Percentiles rank a stretch among this genome's conserved stretches.
Conservation (phyloP, 805 yeast genomes). For the Wickerhamiella occidentalis region DNA sequence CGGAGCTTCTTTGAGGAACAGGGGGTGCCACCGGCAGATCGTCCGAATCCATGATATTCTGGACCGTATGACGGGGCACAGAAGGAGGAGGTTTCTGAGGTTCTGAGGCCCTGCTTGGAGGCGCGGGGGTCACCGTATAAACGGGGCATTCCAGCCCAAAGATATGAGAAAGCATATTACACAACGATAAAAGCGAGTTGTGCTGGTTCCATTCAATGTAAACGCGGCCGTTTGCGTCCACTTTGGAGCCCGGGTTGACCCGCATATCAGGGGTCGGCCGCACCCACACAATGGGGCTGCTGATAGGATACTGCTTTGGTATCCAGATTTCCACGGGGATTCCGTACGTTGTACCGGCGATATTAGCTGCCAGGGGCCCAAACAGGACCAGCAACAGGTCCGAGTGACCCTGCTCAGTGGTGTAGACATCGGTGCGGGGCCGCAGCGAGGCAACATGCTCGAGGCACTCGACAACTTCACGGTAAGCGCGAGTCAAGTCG, state of each 20-base stretch:
- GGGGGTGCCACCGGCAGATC: conserved; percentile 14
- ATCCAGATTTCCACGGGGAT: conserved; percentile 65
- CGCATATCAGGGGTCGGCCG: conserved; percentile 39
- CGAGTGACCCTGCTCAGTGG: conserved; percentile 46
- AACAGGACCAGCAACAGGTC: conserved; percentile 49
- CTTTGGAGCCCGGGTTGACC: conserved; percentile 47
- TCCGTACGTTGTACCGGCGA: conserved; percentile 27
- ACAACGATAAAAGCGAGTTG: conserved; percentile 27
- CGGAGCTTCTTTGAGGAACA: not conserved
- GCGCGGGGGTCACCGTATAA: conserved; percentile 20
- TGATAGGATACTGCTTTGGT: conserved; percentile 57
- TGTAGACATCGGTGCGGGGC: conserved; percentile 57
- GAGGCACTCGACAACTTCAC: conserved; percentile 48
- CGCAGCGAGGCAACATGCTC: conserved; percentile 40
- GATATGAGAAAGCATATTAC: conserved; percentile 27
- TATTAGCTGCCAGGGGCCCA: conserved; percentile 40
- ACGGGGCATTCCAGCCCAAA: conserved; percentile 39
- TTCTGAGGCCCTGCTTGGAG: not conserved
- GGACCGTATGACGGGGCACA: not conserved
- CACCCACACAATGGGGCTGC: conserved; percentile 55
- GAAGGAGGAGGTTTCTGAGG: too few relatives aligned
- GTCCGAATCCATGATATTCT: conserved; percentile 12
- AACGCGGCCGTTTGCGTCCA: conserved; percentile 60
- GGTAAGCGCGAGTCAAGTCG: conserved; percentile 46
- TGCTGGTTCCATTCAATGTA: conserved; percentile 50